Evolutionary conservation across 2,329 filamentous ascomycete species (phyloP).

Genomic region (Alternaria angustiovoidea): DNA sequence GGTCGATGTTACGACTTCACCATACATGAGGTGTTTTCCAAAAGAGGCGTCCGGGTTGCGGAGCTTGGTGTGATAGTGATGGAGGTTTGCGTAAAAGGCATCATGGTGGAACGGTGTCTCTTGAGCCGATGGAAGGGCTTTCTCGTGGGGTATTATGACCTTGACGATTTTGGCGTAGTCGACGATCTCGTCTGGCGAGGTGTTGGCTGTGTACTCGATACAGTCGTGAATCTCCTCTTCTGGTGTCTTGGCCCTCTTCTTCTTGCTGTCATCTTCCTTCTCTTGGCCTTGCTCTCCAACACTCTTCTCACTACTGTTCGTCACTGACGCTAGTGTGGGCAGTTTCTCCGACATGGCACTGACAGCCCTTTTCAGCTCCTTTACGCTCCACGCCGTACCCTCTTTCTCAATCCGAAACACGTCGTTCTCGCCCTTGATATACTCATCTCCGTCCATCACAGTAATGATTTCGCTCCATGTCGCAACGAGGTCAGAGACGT

Average conservation of each 20-base stretch:
- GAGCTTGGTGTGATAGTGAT: conserved; percentile 68
- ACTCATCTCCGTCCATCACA: conserved; percentile 71
- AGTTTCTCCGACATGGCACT: conserved; percentile 38
- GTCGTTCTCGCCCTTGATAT: conserved; percentile 82
- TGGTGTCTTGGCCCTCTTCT: conserved; percentile 34
- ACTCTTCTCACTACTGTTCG: conserved; percentile 20
- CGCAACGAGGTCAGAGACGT: conserved; percentile 72
- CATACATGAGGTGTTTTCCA: conserved; percentile 82
- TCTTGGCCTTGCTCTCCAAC: not conserved
- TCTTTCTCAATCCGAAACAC: conserved; percentile 79
- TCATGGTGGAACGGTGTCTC: conserved; percentile 88
- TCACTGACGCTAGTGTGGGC: conserved; percentile 34
- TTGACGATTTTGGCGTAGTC: conserved; percentile 81
- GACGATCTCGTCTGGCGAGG: conserved; percentile 66
- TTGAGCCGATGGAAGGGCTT: conserved; percentile 70
- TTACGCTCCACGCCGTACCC: conserved; percentile 55
- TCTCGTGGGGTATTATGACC: conserved; percentile 75
- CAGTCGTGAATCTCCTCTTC: conserved; percentile 42
- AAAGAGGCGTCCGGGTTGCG: conserved; percentile 68
- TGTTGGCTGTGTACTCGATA: conserved; percentile 37
- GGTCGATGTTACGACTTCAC: conserved; percentile 91
- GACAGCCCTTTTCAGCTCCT: conserved; percentile 47
- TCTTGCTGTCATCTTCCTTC: conserved; percentile 31
- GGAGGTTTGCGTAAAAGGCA: conserved; percentile 76
- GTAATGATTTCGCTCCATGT: conserved; percentile 72